Conservation (phyloP, 177 flowering plant genomes). For the Tripterygium wilfordii region DNA sequence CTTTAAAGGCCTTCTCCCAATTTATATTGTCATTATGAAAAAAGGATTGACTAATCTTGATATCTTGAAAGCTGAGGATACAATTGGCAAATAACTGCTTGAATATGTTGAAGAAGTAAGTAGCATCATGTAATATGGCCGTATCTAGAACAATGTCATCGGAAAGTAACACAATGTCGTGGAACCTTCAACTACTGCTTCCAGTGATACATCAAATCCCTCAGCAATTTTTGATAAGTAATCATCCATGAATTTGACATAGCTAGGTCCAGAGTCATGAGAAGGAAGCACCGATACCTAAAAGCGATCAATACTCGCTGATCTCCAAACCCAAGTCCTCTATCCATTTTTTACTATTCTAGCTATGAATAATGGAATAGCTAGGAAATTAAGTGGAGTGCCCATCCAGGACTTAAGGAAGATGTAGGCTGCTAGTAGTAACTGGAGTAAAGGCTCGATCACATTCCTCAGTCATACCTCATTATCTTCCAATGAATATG, state of each 20-base stretch:
- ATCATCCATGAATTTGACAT: conserved; percentile 29
- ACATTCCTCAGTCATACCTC: conserved; percentile 34
- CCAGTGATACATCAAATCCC: conserved; percentile 17
- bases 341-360: conserved; percentile 31
- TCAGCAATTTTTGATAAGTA: conserved; percentile 14
- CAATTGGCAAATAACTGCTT: conserved; percentile 30
- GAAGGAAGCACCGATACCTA: conserved; percentile 15
- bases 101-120: conserved; percentile 15
- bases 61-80: conserved; percentile 22
- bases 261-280: conserved; percentile 30
- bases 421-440: conserved; percentile 9
- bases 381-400: conserved; percentile 5
- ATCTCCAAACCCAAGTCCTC: conserved; percentile 18
- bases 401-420: conserved; percentile 15
- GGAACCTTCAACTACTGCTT: not conserved
- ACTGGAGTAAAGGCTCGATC: conserved; percentile 18
- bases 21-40: conserved; percentile 3
- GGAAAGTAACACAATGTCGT: not conserved
- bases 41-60: conserved; percentile 8
- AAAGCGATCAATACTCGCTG: conserved; percentile 22
- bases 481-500: conserved; percentile 38
- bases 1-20: conserved; percentile 13
- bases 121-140: not conserved
- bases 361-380: conserved; percentile 15
- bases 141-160: not conserved